A percentile compares a stretch with the other conserved stretches of the same genome.
phyloP scores from a whole-genome alignment of 495 filamentous ascomycete species.

The Penicillium herquei region DNA sequence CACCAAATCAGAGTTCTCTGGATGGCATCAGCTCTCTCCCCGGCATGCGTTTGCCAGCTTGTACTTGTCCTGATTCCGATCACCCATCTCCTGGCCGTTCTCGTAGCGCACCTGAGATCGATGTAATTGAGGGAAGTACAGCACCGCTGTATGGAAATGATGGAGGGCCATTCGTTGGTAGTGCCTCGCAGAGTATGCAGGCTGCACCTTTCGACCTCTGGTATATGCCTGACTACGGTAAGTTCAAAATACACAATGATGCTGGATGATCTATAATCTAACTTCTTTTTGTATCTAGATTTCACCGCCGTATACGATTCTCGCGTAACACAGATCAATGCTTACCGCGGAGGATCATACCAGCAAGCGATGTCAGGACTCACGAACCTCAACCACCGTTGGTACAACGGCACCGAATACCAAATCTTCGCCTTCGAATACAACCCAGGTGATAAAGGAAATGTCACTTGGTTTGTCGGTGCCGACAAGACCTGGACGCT shows the following conservation, averaged over 20 bases:
- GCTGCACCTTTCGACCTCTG: conserved; percentile 74
- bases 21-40: conserved; percentile 70
- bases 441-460: conserved; percentile 57
- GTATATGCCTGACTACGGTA: conserved; percentile 70
- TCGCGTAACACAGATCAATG: conserved; percentile 59
- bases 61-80: conserved; percentile 63
- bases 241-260: conserved; percentile 8
- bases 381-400: conserved; percentile 69
- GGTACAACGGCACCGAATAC: conserved; percentile 73
- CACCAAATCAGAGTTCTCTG: conserved; percentile 68
- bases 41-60: conserved; percentile 72
- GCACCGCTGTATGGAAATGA: conserved; percentile 47
- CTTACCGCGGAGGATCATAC: conserved; percentile 64
- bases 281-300: conserved; percentile 24
- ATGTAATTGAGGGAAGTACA: conserved; percentile 70
- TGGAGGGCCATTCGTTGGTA: conserved; percentile 48
- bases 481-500: conserved; percentile 65
- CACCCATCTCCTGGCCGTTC: conserved; percentile 71
- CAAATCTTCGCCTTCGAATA: conserved; percentile 76
- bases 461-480: conserved; percentile 69
- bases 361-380: conserved; percentile 75
- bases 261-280: neutral
- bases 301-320: conserved; percentile 64
- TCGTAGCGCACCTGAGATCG: conserved; percentile 72
- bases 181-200: conserved; percentile 71